Evolutionary conservation across 176 grass and related monocot species (phyloP).

Genomic region (Phoenix roebelenii): DNA sequence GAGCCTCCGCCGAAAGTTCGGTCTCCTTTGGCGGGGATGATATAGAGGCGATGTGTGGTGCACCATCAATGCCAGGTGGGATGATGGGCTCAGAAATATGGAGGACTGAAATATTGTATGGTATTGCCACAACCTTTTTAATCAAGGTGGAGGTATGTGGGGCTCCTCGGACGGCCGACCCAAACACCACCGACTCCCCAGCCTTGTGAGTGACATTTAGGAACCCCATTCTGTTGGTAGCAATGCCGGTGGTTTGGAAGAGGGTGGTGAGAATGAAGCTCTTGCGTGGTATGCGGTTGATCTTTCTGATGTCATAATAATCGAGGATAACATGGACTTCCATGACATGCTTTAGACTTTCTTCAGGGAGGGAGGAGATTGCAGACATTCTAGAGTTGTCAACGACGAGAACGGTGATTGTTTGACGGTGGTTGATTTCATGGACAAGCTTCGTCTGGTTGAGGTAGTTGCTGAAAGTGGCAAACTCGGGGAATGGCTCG

Average conservation of each 20-base stretch:
- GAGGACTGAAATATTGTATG: conserved; percentile 1
- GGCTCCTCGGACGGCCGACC: not conserved
- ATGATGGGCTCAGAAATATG: not conserved
- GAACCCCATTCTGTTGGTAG: not conserved
- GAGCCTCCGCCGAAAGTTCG: too few relatives aligned
- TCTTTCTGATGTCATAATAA: not conserved
- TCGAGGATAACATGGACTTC: conserved; percentile 3
- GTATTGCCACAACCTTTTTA: not conserved
- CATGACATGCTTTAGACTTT: not conserved
- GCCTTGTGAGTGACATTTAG: not conserved
- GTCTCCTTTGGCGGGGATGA: too few relatives aligned
- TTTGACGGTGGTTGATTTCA: not conserved
- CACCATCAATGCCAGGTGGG: not conserved
- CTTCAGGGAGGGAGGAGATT: not conserved
- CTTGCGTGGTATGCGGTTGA: not conserved
- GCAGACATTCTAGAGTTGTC: not conserved
- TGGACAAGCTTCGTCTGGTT: not conserved
- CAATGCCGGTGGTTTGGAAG: not conserved
- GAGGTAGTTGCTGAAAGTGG: not conserved
- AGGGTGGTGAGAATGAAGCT: not conserved
- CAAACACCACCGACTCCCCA: not conserved
- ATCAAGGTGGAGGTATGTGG: not conserved
- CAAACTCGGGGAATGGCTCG: not conserved
- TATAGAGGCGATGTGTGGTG: too few relatives aligned
- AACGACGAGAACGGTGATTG: conserved; percentile 2